Evolutionary conservation across 495 filamentous ascomycete genomes (phyloP), one percentile per base, ranked within the genome.

Genomic region (Apiosordaria backusii): DNA sequence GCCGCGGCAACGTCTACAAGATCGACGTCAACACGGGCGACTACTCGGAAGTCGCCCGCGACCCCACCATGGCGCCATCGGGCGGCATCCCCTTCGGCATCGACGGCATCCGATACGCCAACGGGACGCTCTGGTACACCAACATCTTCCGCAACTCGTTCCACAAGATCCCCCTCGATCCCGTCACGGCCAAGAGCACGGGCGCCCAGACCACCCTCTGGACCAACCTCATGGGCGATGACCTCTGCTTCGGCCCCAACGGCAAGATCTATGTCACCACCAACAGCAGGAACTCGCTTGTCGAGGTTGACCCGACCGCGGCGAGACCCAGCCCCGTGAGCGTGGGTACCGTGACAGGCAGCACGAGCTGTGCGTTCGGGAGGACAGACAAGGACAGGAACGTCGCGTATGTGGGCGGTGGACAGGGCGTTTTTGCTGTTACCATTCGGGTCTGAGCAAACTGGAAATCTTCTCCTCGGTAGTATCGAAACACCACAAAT

Each of bases 101-200:
- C 66, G 74, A 76, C 68, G 71, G 77, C n/a, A 70, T 79, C 60
- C 72, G 73, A 58, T 76, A 77, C 66, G 40, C 64, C 4, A 70
- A 78, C 60, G 71, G 74, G 26, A 67, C 68, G 10, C 65, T 81
- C 0, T 81, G 72, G 70, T 81, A 79, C 72, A 81, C 79, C 57
- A 81, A 81, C 67, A 77, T 81, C 69, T 79, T 79, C 68, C 73
- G 70, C 67, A 81, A 80, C 70, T 76, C 66, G 27, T 78, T 81
- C 66, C 72, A 80, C 69, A 76, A 75, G 65, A 64, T 80, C 15
- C 10, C 74, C 19, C 70, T 81, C 50, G 78, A 81, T 65, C 61
- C 74, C 3, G 68, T 62, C 15, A 77, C 79, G 4, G 79, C 72
- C n/a, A 76, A 77, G 68, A 67, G 76, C 0, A 72, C 70, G 4